phyloP scores from a whole-genome alignment of 2,329 filamentous ascomycete species.

The Alternaria solani region DNA sequence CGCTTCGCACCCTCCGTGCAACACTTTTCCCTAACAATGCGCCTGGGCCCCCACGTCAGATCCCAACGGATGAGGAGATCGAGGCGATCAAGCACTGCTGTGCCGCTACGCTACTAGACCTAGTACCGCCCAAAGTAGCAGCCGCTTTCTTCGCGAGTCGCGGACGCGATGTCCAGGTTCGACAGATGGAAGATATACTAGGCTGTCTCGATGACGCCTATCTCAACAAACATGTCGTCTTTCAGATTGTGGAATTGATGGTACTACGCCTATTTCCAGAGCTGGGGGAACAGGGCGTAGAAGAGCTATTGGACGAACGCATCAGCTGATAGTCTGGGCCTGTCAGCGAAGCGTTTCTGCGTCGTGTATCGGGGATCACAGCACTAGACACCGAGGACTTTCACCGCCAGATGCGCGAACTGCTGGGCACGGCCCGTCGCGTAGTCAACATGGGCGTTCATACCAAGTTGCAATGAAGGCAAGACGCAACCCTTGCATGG shows the following conservation, averaged over 20 bases:
- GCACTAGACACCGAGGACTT: conserved; percentile 22
- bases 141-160: conserved; percentile 40
- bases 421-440: conserved; percentile 19
- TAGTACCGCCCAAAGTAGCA: conserved; percentile 57
- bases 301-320: conserved; percentile 77
- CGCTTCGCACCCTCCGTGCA: conserved; percentile 74
- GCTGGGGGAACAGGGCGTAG: conserved; percentile 73
- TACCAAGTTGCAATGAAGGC: conserved; percentile 4
- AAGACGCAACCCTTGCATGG: conserved; percentile 6
- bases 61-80: conserved; percentile 66
- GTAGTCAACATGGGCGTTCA: conserved; percentile 14
- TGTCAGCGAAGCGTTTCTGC: not conserved
- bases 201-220: conserved; percentile 82
- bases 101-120: conserved; percentile 64
- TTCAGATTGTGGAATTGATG: conserved; percentile 80
- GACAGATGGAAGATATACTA: conserved; percentile 67
- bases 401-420: conserved; percentile 32
- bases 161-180: conserved; percentile 64
- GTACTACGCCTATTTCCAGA: conserved; percentile 87
- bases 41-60: conserved; percentile 69
- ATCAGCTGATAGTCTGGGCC: conserved; percentile 51
- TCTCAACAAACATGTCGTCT: conserved; percentile 91
- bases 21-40: conserved; percentile 87
- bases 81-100: conserved; percentile 71
- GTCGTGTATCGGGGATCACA: conserved; percentile 15